Evolutionary conservation across 2,329 filamentous ascomycete genomes (phyloP).

Genomic region (Aphanoascus verrucosus): DNA sequence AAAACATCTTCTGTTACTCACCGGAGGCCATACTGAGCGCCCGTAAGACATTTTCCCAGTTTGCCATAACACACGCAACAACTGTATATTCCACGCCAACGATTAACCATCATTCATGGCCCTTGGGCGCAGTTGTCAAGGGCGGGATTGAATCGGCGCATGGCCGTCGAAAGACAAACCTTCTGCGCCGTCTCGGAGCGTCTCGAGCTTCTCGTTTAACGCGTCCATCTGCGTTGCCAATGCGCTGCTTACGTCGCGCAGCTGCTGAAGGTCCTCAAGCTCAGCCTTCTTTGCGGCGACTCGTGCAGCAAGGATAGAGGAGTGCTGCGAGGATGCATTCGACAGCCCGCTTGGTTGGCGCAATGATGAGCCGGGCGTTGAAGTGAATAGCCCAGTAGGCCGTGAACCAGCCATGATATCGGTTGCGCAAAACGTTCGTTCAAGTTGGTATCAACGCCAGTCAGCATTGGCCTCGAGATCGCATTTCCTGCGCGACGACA

Average conservation of each 20-base stretch:
- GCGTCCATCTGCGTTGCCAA: slow-evolving; percentile 53
- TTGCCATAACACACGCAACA: slow-evolving; percentile 55
- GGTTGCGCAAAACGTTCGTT: background rate
- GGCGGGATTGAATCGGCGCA: background rate
- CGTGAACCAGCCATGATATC: slow-evolving; percentile 29
- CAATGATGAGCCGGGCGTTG: slow-evolving; percentile 21
- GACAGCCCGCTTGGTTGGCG: slow-evolving; percentile 25
- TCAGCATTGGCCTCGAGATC: background rate
- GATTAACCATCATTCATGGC: background rate
- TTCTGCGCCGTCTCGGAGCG: slow-evolving; percentile 53
- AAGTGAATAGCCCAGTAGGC: slow-evolving; percentile 25
- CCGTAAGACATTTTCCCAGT: slow-evolving; percentile 55
- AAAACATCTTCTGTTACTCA: slow-evolving; percentile 30
- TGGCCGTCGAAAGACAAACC: slow-evolving; percentile 27
- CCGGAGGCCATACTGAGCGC: slow-evolving; percentile 55
- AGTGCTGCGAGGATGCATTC: slow-evolving; percentile 37
- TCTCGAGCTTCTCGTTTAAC: slow-evolving; percentile 50
- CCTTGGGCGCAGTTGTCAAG: background rate
- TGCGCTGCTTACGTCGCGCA: slow-evolving; percentile 51
- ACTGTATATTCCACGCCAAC: slow-evolving; percentile 31
- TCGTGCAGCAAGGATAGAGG: slow-evolving; percentile 48
- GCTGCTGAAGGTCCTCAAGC: slow-evolving; percentile 50
- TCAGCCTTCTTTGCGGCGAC: slow-evolving; percentile 55
- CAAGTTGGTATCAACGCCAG: too few species aligned
- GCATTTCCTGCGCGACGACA: background rate